Base-by-base conservation (phyloP, 495 filamentous ascomycete genomes). In the Hyphodiscus hymeniophilus region DNA sequence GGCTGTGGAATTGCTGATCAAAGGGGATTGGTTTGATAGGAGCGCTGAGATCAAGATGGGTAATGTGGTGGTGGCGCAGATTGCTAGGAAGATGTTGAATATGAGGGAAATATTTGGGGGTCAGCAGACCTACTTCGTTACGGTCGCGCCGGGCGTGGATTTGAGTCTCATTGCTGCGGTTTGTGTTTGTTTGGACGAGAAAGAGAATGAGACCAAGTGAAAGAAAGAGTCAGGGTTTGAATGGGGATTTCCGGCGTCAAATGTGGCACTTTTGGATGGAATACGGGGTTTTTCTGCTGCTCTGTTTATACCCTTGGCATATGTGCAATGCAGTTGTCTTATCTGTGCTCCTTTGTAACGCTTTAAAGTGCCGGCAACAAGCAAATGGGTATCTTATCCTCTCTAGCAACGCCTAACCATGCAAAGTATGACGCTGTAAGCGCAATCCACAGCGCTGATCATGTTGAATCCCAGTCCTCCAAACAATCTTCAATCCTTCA, bases 161-260 rank as follows among this genome's bases (percentile, higher is more conserved):
- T 65, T 78, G 54, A 70, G 76, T 3, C 50, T 84, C 22, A 68
- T 84, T 32, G 74, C 67, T 1, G 78, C 78, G 2, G 67, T 82
- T 59, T 79, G 73, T 52, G 76, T 82, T 38, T 74, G 72, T 42
- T 65, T 83, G 46, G 79, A 82, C 40, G 76, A 82, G 67, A 77
- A 73, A 68, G 73, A 75, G 42, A 74, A 79, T 38, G 75, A 73
- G 50, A 56, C 52, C 40, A 42, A 51, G 28, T 28, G n/a, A n/a
- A n/a, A n/a, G n/a, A n/a, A n/a, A n/a, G n/a, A n/a, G n/a, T n/a
- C n/a, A n/a, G n/a, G n/a, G n/a, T n/a, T n/a, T n/a, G n/a, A n/a
- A n/a, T 40, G 30, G 13, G 7, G 10, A 17, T 22, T 16, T 3
- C n/a, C 13, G 30, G 30, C 15, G 18, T 20, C 38, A 4, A 5